phyloP scores from a whole-genome alignment of 352 stramenopile genomes.

The Globisporangium iwayamae region DNA sequence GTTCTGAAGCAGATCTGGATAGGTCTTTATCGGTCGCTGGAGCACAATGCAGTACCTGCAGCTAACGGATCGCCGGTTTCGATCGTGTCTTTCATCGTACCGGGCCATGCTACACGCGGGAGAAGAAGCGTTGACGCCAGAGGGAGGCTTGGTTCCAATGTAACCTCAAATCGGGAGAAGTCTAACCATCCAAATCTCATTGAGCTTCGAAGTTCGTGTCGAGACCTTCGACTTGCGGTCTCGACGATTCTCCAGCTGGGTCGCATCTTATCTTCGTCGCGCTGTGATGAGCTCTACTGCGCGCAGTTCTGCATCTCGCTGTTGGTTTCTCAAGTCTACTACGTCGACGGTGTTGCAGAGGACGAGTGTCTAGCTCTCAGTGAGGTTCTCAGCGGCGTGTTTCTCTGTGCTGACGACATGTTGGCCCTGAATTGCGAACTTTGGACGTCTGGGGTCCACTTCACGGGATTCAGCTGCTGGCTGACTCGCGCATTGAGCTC shows the following conservation, averaged over 20 bases:
- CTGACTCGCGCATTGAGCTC: not conserved
- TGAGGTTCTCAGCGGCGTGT: not conserved
- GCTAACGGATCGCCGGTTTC: not conserved
- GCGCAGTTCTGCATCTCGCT: slow-evolving; percentile 12
- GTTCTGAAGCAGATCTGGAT: slow-evolving; percentile 15
- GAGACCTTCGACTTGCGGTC: slow-evolving; percentile 2
- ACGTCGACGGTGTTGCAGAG: slow-evolving; percentile 3
- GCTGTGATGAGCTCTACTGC: not conserved
- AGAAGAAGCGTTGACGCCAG: not conserved
- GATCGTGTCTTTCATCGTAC: slow-evolving; percentile 4
- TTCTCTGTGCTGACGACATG: not conserved
- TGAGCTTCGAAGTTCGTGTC: not conserved
- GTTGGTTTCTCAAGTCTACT: slow-evolving; percentile 8
- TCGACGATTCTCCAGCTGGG: slow-evolving; percentile 11
- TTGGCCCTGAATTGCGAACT: not conserved
- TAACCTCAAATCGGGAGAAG: not conserved
- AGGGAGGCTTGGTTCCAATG: not conserved
- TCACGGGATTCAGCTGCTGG: slow-evolving; percentile 1
- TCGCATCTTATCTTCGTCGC: not conserved
- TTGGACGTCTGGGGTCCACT: not conserved
- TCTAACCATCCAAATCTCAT: not conserved
- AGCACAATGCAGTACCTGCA: not conserved
- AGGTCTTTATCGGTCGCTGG: slow-evolving; percentile 3
- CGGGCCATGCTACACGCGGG: not conserved
- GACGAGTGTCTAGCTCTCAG: not conserved